Base-by-base conservation (phyloP, 2,329 filamentous ascomycete genomes). In the Teratosphaeria epicoccoides region DNA sequence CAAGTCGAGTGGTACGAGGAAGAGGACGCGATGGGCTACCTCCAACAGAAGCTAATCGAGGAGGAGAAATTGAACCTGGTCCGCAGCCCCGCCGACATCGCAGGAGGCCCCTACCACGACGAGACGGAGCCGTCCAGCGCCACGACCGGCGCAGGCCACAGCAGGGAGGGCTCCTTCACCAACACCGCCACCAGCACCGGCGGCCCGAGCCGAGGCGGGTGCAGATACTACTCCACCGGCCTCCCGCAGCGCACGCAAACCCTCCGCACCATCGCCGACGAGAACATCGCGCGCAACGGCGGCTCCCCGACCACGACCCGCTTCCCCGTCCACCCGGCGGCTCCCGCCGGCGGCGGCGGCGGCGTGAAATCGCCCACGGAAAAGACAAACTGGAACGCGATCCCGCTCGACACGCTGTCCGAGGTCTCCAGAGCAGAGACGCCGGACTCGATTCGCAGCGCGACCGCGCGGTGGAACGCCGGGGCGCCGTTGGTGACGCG, bases 1-100 rank as follows among this genome's bases (percentile, higher is more conserved):
- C 50, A 57, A 47, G 51, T 47, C 12, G 49, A 52, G 20, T 57
- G 55, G 55, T 46, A 23, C 12, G 50, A 55, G 24, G 47, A 48
- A 12, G n/a, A 17, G 12, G 44, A 47, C n/a, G 24, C 37, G 12
- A 26, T 28, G 28, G n/a, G 5, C 3, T 23, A 47, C 20, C 46
- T 17, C 2, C 24, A 11, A 2, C 46, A 23, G 24, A 33, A 40
- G 20, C n/a, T 40, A 6, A 17, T 17, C n/a, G 33, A 40, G 33
- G 33, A n/a, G n/a, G 33, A 40, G 33, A 40, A 40, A 9, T 20
- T 40, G n/a, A 9, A 14, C 7, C 33, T 40, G n/a, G 33, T 17
- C 20, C 33, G 33, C n/a, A 40, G 33, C 10, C 33, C 33, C 1
- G 33, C 33, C n/a, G 33, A 40, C n/a, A 40, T 40, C n/a, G 33